phyloP scores from a whole-genome alignment of 2,329 filamentous ascomycete species.

The Fusarium sp. region DNA sequence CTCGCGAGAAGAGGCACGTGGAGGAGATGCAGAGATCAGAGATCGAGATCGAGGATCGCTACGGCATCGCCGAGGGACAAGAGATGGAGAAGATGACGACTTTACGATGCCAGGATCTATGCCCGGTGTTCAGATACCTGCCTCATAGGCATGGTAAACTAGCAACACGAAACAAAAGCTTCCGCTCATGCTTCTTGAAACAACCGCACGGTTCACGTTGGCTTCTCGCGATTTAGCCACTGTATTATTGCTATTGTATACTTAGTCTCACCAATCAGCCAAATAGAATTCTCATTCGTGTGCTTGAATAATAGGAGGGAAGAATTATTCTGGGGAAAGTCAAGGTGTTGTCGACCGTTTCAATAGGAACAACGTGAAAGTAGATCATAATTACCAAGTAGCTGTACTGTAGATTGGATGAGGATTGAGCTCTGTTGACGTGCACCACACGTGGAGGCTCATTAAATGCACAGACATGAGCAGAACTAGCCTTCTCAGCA shows the following conservation, averaged over 20 bases:
- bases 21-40: constrained; percentile 57
- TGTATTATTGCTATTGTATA: background rate
- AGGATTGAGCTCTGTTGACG: constrained; percentile 3
- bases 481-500: constrained; percentile 3
- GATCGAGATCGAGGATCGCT: constrained; percentile 53
- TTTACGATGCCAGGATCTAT: constrained; percentile 61
- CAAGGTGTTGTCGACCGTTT: too few species aligned
- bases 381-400: too few species aligned
- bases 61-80: constrained; percentile 53
- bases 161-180: constrained; percentile 8
- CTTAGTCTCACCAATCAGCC: background rate
- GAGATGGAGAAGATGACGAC: constrained; percentile 52
- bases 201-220: background rate
- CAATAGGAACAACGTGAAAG: too few species aligned
- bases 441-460: background rate
- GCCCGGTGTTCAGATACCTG: constrained; percentile 52
- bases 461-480: constrained; percentile 22
- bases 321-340: background rate
- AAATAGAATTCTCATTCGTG: background rate
- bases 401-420: background rate
- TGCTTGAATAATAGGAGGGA: background rate
- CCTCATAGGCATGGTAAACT: constrained; percentile 25
- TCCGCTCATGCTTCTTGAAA: constrained; percentile 8
- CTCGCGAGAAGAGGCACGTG: constrained; percentile 61
- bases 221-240: background rate